Evolutionary conservation across 2,329 filamentous ascomycete species (phyloP).

Genomic region (Teratosphaeria nubilosa): DNA sequence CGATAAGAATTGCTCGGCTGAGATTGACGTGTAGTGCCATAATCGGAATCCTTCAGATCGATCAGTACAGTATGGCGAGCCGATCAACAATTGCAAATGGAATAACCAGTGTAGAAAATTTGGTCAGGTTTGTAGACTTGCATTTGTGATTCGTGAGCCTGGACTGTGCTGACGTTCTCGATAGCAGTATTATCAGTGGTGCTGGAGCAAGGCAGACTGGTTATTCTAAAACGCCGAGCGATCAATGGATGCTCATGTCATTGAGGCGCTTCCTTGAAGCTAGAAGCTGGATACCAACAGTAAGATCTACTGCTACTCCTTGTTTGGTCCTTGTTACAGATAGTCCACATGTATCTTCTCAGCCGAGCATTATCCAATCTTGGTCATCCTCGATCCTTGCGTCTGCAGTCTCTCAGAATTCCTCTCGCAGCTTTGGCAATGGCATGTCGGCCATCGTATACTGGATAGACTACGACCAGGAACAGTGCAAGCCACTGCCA

Average conservation of each 20-base stretch:
- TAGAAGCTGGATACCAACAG: no score
- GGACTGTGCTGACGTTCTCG: background rate
- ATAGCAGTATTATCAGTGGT: background rate
- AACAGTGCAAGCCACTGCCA: constrained; percentile 41
- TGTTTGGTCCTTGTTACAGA: no score
- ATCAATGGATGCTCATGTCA: background rate
- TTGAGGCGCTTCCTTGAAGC: background rate
- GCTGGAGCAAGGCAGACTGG: background rate
- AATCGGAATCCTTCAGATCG: background rate
- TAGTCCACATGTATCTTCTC: no score
- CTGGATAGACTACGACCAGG: constrained; percentile 38
- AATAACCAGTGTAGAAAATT: background rate
- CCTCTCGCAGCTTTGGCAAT: constrained; percentile 27
- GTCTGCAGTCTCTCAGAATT: constrained; percentile 3
- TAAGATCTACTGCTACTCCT: no score
- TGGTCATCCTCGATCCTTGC: background rate
- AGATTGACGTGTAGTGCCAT: background rate
- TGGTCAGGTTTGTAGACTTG: background rate
- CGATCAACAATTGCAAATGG: background rate
- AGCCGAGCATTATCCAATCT: background rate
- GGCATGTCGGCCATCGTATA: constrained; percentile 38
- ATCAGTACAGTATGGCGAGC: background rate
- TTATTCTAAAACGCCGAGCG: background rate
- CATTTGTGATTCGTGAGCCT: background rate
- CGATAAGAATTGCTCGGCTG: background rate